Evolutionary conservation across 345 rosid species (phyloP).

Genomic region (Durio zibethinus): DNA sequence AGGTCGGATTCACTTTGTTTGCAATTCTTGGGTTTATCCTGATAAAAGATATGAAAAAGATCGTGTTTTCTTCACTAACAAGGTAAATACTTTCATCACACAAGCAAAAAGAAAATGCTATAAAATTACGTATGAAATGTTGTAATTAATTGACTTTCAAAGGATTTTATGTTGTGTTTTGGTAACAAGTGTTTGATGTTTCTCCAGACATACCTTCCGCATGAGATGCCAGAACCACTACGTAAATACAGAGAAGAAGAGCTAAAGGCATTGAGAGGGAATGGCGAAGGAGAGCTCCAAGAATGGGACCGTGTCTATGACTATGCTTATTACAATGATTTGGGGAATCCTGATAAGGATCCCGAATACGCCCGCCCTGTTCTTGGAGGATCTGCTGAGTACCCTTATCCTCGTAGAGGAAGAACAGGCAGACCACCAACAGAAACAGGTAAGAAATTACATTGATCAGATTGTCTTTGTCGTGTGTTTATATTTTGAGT

Average conservation of each 20-base stretch:
- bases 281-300: conserved; percentile 60
- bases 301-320: conserved; percentile 86
- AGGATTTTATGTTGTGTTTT: neutral
- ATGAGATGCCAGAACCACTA: conserved; percentile 53
- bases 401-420: conserved; percentile 89
- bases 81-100: conserved; percentile 45
- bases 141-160: too few relatives aligned
- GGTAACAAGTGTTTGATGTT: neutral
- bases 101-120: too few relatives aligned
- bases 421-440: conserved; percentile 67
- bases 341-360: conserved; percentile 52
- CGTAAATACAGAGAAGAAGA: conserved; percentile 63
- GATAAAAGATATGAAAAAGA: conserved; percentile 39
- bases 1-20: conserved; percentile 61
- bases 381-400: conserved; percentile 67
- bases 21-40: conserved; percentile 93
- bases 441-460: conserved; percentile 28
- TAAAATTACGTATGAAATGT: too few relatives aligned
- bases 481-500: neutral
- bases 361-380: conserved; percentile 53
- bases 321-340: conserved; percentile 78
- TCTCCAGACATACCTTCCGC: conserved; percentile 70
- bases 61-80: conserved; percentile 77
- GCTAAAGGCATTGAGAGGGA: conserved; percentile 59
- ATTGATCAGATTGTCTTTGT: neutral